Base-by-base conservation (phyloP, 2,329 filamentous ascomycete species). In the Metarhizium guizhouense region DNA sequence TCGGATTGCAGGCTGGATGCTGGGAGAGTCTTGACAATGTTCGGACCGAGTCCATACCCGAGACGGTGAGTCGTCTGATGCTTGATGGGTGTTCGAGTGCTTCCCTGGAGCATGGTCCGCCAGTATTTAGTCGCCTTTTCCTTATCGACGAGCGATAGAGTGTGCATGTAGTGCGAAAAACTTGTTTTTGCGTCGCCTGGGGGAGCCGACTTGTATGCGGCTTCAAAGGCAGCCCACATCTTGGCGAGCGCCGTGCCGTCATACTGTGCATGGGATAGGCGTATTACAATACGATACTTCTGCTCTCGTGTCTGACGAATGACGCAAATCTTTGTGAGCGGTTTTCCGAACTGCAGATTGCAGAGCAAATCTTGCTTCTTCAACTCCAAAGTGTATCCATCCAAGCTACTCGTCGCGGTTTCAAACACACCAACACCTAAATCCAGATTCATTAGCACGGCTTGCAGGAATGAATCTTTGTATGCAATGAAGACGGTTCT, bases 201-300 rank as follows among this genome's bases (percentile, higher is more conserved):
- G 16, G 38, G 38, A 13, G 38, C 38, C 13, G 38, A 40, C 4
- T 13, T 30, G 6, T 51, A 51, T 10, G 16, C 47, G 7, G 34
- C 53, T 36, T 54, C 53, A 32, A 50, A 45, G 36, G 30, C 36
- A 30, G 53, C n/a, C 47, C 47, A 51, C 53, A 51, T 54, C 47
- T 45, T 54, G 25, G 30, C 25, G n/a, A 54, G 34, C 25, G 53
- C 53, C 47, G 47, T 51, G 40, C 53, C 53, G 29, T 54, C 53
- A 20, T 54, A 51, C 53, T 54, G 53, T 2, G 47, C 53, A 16
- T 54, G 47, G n/a, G 47, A 54, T 29, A 54, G 38, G 34, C 53
- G 53, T 43, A 54, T 51, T 2, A 54, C 47, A 14, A 51, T 20
- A 18, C 47, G 53, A 29, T 40, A 18, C 36, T 36, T 54, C 3